Conservation (phyloP, 208 protist species). For the Crithidia bombi region DNA sequence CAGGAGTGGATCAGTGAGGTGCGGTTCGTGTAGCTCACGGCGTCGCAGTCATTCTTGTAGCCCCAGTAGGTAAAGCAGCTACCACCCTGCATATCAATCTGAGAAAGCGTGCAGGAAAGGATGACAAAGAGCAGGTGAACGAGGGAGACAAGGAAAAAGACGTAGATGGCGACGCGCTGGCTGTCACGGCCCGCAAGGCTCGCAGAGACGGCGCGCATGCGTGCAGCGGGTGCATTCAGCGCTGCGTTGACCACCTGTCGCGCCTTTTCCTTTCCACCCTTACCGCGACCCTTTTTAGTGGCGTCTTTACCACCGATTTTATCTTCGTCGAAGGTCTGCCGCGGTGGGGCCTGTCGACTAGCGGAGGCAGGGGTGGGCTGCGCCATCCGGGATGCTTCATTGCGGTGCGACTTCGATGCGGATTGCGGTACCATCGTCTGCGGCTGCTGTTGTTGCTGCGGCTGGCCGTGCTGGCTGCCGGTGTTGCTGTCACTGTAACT, state of each 20-base stretch:
- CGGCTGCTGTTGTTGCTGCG: constrained; percentile 21
- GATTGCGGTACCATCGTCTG: neutral
- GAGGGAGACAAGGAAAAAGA: constrained; percentile 45
- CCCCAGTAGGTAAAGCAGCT: constrained; percentile 87
- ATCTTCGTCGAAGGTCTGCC: neutral
- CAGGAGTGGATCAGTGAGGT: constrained; percentile 46
- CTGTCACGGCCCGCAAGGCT: constrained; percentile 29
- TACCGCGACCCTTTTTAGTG: constrained; percentile 10
- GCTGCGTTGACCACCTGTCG: constrained; percentile 16
- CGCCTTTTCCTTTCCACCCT: constrained; percentile 17
- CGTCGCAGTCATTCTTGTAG: constrained; percentile 69
- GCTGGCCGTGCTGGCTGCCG: constrained; percentile 4
- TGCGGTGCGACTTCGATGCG: constrained; percentile 1
- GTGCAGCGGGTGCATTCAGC: constrained; percentile 12
- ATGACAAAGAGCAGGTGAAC: constrained; percentile 71
- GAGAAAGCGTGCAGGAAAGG: constrained; percentile 63
- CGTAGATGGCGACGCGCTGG: constrained; percentile 50
- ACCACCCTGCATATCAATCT: constrained; percentile 68
- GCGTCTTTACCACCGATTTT: neutral
- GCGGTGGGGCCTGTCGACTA: neutral
- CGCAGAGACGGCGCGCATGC: constrained; percentile 15
- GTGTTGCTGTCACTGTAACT: constrained; percentile 27
- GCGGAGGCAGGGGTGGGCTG: neutral
- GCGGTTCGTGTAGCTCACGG: constrained; percentile 65
- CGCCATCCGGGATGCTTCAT: neutral